Conservation (phyloP, 2,329 filamentous ascomycete genomes). For the Colletotrichum shisoi region DNA sequence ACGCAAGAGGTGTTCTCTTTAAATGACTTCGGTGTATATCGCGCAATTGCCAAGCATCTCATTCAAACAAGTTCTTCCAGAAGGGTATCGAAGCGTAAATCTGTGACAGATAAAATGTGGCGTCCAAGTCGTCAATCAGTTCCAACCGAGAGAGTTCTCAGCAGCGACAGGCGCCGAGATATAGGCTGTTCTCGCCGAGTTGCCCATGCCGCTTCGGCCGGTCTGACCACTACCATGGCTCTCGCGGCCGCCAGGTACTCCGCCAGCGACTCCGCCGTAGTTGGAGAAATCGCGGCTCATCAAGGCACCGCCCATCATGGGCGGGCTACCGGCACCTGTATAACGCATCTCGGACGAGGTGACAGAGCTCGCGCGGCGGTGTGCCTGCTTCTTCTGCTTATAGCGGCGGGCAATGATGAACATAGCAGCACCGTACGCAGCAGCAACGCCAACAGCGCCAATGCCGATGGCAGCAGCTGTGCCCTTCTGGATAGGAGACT, state of each 20-base stretch:
- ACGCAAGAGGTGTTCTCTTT: constrained; percentile 17
- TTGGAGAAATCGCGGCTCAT: constrained; percentile 64
- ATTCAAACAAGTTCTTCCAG: constrained; percentile 38
- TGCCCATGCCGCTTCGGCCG: constrained; percentile 59
- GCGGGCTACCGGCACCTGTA: constrained; percentile 58
- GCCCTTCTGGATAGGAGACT: constrained; percentile 67
- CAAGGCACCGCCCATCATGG: constrained; percentile 75
- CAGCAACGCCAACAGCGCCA: constrained; percentile 78
- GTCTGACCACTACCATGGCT: constrained; percentile 70
- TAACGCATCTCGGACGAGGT: constrained; percentile 65
- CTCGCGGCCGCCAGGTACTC: constrained; percentile 58
- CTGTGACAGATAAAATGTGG: constrained; percentile 37
- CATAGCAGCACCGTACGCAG: constrained; percentile 93
- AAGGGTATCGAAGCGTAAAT: constrained; percentile 41
- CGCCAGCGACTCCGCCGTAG: constrained; percentile 63
- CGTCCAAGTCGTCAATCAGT: constrained; percentile 64
- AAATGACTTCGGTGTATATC: constrained; percentile 31
- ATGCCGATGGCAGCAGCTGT: constrained; percentile 76
- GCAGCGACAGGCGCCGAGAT: constrained; percentile 92
- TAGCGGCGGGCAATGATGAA: constrained; percentile 90
- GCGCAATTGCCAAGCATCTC: constrained; percentile 33
- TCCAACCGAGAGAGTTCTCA: constrained; percentile 96
- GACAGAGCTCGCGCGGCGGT: constrained; percentile 79
- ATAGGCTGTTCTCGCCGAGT: constrained; percentile 66
- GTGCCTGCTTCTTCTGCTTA: constrained; percentile 81